Percentiles rank a stretch among this genome's conserved stretches.
Evolutionary conservation across 2,329 filamentous ascomycete genomes (phyloP).

Genomic region (Penicillium sp.): DNA sequence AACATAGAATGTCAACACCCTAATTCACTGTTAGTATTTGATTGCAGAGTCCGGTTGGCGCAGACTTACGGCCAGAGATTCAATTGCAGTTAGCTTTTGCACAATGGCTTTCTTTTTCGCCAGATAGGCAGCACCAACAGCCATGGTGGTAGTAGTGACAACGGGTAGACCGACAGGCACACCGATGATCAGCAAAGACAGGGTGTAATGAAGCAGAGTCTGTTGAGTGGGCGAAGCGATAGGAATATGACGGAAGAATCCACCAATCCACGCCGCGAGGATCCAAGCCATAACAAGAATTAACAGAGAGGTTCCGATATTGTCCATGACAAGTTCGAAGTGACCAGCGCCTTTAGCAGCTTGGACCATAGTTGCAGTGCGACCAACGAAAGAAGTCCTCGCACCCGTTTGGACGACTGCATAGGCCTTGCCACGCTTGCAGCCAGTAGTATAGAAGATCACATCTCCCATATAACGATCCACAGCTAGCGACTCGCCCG

Average conservation of each 20-base stretch:
- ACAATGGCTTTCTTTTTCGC: conserved; percentile 77
- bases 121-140: conserved; percentile 73
- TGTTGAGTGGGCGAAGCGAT: conserved; percentile 56
- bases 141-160: conserved; percentile 73
- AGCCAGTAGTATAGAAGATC: conserved; percentile 75
- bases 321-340: conserved; percentile 81
- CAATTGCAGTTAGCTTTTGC: conserved; percentile 75
- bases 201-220: conserved; percentile 66
- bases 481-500: conserved; percentile 75
- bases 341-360: conserved; percentile 73
- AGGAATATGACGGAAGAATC: conserved; percentile 69
- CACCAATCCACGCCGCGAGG: conserved; percentile 71
- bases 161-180: conserved; percentile 79
- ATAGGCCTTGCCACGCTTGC: conserved; percentile 76
- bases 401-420: conserved; percentile 66
- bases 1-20: conserved; percentile 74
- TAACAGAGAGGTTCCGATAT: conserved; percentile 69
- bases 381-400: conserved; percentile 72
- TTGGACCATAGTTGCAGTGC: conserved; percentile 70
- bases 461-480: conserved; percentile 65
- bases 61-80: conserved; percentile 62
- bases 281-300: conserved; percentile 76
- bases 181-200: conserved; percentile 72
- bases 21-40: conserved; percentile 20
- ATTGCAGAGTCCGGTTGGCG: neutral